Conservation (phyloP, 2,329 filamentous ascomycete genomes). For the Alternaria arborescens region DNA sequence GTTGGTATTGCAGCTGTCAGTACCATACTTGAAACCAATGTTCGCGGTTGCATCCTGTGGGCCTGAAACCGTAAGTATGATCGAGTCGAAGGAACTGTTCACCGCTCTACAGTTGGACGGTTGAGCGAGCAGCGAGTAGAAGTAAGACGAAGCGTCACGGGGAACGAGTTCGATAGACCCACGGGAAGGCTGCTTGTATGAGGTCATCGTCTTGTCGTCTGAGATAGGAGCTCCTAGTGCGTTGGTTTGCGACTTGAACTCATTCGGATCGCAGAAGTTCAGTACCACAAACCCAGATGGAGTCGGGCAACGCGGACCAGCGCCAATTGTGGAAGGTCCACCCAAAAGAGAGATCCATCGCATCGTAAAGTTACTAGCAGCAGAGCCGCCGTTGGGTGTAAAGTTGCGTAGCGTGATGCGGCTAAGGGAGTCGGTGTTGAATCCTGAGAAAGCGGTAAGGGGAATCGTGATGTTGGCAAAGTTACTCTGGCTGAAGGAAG, state of each 20-base stretch:
- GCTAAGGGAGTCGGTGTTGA: slow-evolving; percentile 3
- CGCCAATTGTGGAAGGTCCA: not conserved
- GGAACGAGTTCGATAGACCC: slow-evolving; percentile 13
- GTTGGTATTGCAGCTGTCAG: slow-evolving; percentile 7
- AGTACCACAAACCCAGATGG: slow-evolving; percentile 13
- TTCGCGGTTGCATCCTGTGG: slow-evolving; percentile 11
- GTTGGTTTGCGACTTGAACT: slow-evolving; percentile 14
- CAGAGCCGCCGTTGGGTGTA: slow-evolving; percentile 8
- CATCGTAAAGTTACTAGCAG: slow-evolving; percentile 11
- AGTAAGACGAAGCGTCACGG: slow-evolving; percentile 6
- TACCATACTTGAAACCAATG: slow-evolving; percentile 14
- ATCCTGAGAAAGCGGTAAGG: slow-evolving; percentile 12
- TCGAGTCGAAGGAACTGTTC: slow-evolving; percentile 12
- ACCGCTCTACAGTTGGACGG: slow-evolving; percentile 6
- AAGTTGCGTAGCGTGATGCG: slow-evolving; percentile 18
- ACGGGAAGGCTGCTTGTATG: slow-evolving; percentile 9
- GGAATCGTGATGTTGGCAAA: slow-evolving; percentile 18
- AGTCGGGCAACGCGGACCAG: slow-evolving; percentile 4
- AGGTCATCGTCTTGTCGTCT: slow-evolving; percentile 10
- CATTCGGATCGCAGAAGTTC: slow-evolving; percentile 12
- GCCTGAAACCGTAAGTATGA: slow-evolving; percentile 9
- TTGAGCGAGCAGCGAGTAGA: slow-evolving; percentile 8
- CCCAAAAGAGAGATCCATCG: slow-evolving; percentile 15
- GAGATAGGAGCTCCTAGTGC: slow-evolving; percentile 10
- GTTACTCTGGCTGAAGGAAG: slow-evolving; percentile 6